Base-by-base conservation (phyloP, 306 rosid genomes). In the Gynostemma pentaphyllum region DNA sequence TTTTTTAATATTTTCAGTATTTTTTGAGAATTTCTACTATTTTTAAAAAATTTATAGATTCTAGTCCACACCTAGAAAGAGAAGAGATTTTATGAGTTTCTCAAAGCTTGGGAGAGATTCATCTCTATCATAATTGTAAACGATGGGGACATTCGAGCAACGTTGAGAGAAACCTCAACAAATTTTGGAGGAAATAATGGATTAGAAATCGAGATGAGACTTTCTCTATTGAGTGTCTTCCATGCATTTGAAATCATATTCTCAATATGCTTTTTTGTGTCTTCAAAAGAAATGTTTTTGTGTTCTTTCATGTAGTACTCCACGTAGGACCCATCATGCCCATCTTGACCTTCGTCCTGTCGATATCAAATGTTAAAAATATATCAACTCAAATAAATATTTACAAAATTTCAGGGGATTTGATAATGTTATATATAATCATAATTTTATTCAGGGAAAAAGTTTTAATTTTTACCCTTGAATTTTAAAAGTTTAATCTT, bases 121-220 rank as follows among this genome's bases (percentile, higher is more conserved):
- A 0, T 72, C 47, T 2, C 59, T 47, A 8, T 86, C 82, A 23
- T 83, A 83, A 62, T 46, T 48, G 34, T 70, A 86, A 82, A 80
- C 73, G 66, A 86, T 47, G 0, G 83, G 89, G 0, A 78, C 81
- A 80, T 69, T 68, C 89, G 74, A 19, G 80, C 81, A 12, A 76
- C 64, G 51, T 82, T 78, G 2, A 75, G 79, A 48, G 82, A 73
- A 42, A 74, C 73, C 6, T 26, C 39, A 10, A 24, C 30, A 44
- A 76, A 62, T 7, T 46, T n/a, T 1, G 48, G 26, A 0, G 76
- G 74, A 41, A 72, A 64, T n/a, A n/a, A n/a, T 45, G 63, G 49
- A 5, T 53, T 60, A 5, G 66, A n/a, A n/a, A 41, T 7, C 42
- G 46, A 18, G 16, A 42, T 67, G n/a, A 76, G n/a, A 49, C 64